Conservation (phyloP, 441 rosid genomes). For the Pelargonium exstipulatum region DNA sequence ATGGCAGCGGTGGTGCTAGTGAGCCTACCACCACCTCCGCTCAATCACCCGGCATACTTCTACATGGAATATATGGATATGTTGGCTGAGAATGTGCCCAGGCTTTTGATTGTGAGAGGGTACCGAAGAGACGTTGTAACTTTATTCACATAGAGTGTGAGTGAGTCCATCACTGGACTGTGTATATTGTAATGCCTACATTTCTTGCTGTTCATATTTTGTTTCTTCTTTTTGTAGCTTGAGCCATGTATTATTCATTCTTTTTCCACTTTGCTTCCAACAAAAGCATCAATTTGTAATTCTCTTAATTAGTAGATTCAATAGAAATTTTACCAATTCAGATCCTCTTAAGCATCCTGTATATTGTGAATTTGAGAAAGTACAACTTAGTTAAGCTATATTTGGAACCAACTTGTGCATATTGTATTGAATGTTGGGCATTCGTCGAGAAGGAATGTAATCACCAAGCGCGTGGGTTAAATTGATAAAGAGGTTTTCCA, state of each 20-base stretch:
- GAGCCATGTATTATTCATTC: constrained; percentile 17
- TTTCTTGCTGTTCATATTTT: constrained; percentile 26
- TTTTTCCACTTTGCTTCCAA: too few relatives aligned
- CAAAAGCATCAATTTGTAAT: constrained; percentile 3
- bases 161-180: constrained; percentile 9
- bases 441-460: too few relatives aligned
- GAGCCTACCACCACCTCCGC: constrained; percentile 86
- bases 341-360: too few relatives aligned
- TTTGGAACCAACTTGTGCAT: too few relatives aligned
- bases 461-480: too few relatives aligned
- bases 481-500: too few relatives aligned
- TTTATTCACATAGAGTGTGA: constrained; percentile 56
- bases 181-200: constrained; percentile 1
- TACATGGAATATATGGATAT: constrained; percentile 99
- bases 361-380: too few relatives aligned
- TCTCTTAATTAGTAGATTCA: not conserved
- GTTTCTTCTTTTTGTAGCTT: constrained; percentile 14
- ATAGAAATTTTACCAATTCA: constrained; percentile 8
- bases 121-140: constrained; percentile 96
- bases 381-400: too few relatives aligned
- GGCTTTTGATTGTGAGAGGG: constrained; percentile 95
- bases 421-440: too few relatives aligned
- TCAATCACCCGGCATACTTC: constrained; percentile 80
- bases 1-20: constrained; percentile 98
- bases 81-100: constrained; percentile 85